phyloP scores from a whole-genome alignment of 2,329 filamentous ascomycete species.

The Alternaria triticimaculans region DNA sequence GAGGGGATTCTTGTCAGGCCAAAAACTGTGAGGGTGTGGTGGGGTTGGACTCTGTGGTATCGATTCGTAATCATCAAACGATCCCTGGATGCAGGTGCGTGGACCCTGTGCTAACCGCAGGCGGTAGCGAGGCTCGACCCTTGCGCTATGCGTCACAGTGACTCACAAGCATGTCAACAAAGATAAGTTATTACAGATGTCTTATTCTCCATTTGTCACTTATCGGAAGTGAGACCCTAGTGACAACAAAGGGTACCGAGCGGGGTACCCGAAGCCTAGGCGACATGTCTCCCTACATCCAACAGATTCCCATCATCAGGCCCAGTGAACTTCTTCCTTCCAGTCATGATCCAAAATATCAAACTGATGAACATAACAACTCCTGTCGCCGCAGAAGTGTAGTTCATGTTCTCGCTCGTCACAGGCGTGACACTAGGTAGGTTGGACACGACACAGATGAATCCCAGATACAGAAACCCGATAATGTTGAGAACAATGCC shows the following conservation, averaged over 20 bases:
- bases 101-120: not conserved
- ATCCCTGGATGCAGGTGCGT: not conserved
- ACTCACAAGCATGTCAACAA: not conserved
- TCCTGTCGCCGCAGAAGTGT: constrained; percentile 63
- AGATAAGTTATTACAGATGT: not conserved
- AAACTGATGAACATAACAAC: constrained; percentile 60
- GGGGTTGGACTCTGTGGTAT: not conserved
- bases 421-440: constrained; percentile 61
- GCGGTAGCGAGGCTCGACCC: not conserved
- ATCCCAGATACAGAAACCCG: constrained; percentile 60
- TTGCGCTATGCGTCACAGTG: not conserved
- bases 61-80: not conserved
- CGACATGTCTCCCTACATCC: not conserved
- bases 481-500: constrained; percentile 56
- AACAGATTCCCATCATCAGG: constrained; percentile 46
- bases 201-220: no score
- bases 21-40: not conserved
- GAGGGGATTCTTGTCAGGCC: accelerated
- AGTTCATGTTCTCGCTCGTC: constrained; percentile 64
- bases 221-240: no score
- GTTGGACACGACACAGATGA: constrained; percentile 64
- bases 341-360: constrained; percentile 61
- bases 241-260: not conserved
- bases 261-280: not conserved
- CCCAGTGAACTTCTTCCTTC: constrained; percentile 58